Evolutionary conservation across 768 basidiomycete genomes (phyloP), one percentile per base, ranked within the genome.

Genomic region (Tylopilus felleus): DNA sequence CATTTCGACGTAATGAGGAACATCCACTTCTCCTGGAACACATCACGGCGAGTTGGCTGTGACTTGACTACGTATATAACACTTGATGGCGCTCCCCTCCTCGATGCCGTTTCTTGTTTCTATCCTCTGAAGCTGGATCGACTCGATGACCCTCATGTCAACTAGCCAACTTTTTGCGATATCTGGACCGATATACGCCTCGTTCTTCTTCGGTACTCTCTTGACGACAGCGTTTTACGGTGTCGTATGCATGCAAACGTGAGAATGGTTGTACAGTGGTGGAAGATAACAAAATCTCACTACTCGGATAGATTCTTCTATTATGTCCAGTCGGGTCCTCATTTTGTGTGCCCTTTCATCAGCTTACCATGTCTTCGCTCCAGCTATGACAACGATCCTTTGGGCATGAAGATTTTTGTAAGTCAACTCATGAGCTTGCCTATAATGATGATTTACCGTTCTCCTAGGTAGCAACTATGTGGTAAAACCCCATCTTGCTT

Each of bases 181-280:
- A n/a, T 6, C 14, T 8, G 36, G 16, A 17, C 17, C 36, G 6
- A n/a, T 57, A 12, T 57, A 57, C 4, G n/a, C 33, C 5, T 8
- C 48, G 4, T 27, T 46, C 27, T 58, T 23, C 31, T 22, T 50
- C 14, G 33, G 25, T 29, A 5, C 12, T 12, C 1, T 58, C 27
- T 4, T 47, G 19, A 21, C 43, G 3, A 43, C 56, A 1, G 19
- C 29, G 3, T 25, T 58, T 39, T 58, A 58, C 2, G 49, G 53
- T 9, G 8, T 49, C 5, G 21, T 54, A 16, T 57, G 56, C 23
- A 56, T 49, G 47, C 56, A 57, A 52, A 44, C 46, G 57, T 58
- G 22, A 42, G 56, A n/a, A 33, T 28, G 31, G 8, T 19, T 12
- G 10, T 19, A 4, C 10, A 29, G 29, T 44, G 17, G 5, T 4